phyloP scores from a whole-genome alignment of 1,139 yeast genomes.

The Lodderomyces jiufengensis region DNA sequence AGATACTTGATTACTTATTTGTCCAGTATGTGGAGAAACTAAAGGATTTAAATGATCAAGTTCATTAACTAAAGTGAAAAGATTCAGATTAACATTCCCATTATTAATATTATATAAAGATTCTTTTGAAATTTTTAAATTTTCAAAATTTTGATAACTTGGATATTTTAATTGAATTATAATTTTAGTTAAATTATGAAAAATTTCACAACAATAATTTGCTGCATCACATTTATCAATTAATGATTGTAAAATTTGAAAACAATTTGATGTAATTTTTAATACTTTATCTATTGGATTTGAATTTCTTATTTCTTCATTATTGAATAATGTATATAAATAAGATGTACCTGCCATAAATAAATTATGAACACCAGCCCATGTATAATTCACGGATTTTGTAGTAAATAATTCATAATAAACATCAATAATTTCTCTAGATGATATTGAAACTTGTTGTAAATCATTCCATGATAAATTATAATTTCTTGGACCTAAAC shows the following conservation, averaged over 20 bases:
- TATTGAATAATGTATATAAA: slow-evolving; percentile 70
- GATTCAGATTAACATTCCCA: slow-evolving; percentile 37
- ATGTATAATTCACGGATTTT: slow-evolving; percentile 73
- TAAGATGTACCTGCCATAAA: slow-evolving; percentile 89
- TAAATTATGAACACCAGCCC: slow-evolving; percentile 89
- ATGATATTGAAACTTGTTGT: slow-evolving; percentile 56
- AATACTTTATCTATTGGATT: slow-evolving; percentile 54
- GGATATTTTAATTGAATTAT: slow-evolving; percentile 61
- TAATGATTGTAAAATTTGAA: slow-evolving; percentile 58
- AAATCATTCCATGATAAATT: slow-evolving; percentile 53
- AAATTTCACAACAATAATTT: slow-evolving; percentile 62
- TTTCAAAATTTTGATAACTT: background rate
- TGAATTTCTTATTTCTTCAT: slow-evolving; percentile 47
- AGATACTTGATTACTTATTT: too few relatives aligned
- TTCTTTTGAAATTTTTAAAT: slow-evolving; percentile 12
- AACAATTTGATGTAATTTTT: slow-evolving; percentile 52
- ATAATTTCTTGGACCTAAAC: slow-evolving; percentile 69
- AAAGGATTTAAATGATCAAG: slow-evolving; percentile 12
- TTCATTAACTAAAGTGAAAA: slow-evolving; percentile 26
- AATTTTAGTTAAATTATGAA: slow-evolving; percentile 69
- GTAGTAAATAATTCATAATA: slow-evolving; percentile 56
- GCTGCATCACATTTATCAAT: slow-evolving; percentile 80
- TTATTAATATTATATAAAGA: slow-evolving; percentile 16
- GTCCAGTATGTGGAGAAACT: background rate
- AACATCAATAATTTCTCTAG: slow-evolving; percentile 61